A percentile compares a stretch with the other conserved stretches of the same genome.
These are phyloP conservation scores for Aspergillus nidulans DNA, from an alignment of 495 filamentous ascomycete genomes.

Conservation along the genomic window DNA sequence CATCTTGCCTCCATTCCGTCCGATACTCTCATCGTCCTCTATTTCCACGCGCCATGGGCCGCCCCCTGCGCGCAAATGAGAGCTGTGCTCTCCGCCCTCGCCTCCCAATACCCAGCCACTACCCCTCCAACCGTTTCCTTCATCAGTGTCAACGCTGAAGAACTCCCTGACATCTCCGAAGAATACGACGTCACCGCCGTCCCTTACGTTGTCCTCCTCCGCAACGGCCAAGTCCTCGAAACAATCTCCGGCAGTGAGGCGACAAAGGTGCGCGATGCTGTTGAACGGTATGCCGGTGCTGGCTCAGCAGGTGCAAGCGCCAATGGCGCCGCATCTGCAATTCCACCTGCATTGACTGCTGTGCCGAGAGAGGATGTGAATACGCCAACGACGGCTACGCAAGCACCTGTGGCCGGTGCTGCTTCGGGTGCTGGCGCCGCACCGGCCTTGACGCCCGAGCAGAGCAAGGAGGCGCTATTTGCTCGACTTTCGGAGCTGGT, in stretches of 20 bases:
- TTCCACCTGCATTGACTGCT: constrained; percentile 51
- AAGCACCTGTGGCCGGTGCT: constrained; percentile 37
- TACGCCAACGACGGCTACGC: constrained; percentile 32
- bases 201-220: constrained; percentile 80
- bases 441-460: constrained; percentile 41
- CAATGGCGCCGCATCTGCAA: constrained; percentile 27
- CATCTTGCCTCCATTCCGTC: constrained; percentile 60
- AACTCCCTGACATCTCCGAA: constrained; percentile 81
- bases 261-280: constrained; percentile 69
- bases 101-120: constrained; percentile 68
- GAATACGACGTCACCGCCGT: constrained; percentile 90
- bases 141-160: constrained; percentile 84
- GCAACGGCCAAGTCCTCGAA: constrained; percentile 65
- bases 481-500: constrained; percentile 74
- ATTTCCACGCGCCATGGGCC: constrained; percentile 97
- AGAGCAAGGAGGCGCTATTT: constrained; percentile 73
- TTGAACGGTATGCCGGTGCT: constrained; percentile 69
- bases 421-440: constrained; percentile 17
- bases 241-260: constrained; percentile 85
- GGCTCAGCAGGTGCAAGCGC: constrained; percentile 16
- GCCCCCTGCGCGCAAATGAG: constrained; percentile 91
- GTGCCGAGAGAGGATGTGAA: constrained; percentile 42
- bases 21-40: constrained; percentile 71
- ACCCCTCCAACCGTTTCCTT: constrained; percentile 67
- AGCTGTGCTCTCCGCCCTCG: constrained; percentile 78